A percentile compares a stretch with the other conserved stretches of the same genome.
Conservation (phyloP, 352 stramenopile genomes). For the Globisporangium middletonii region DNA sequence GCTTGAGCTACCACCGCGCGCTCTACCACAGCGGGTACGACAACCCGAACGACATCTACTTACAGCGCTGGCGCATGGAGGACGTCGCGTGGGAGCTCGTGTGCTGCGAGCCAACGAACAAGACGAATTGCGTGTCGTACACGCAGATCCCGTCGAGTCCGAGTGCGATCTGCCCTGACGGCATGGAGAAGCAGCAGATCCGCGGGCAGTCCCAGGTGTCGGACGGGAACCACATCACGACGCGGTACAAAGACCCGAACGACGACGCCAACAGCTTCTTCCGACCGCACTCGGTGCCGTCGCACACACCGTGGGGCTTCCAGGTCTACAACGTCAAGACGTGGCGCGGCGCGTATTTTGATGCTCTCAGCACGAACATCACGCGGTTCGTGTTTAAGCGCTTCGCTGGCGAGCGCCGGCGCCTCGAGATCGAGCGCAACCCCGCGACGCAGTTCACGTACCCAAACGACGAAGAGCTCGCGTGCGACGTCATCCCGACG, state of each 20-base stretch:
- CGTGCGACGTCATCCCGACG: conserved; percentile 29
- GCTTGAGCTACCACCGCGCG: conserved; percentile 94
- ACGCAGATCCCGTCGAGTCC: conserved; percentile 24
- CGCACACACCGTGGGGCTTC: conserved; percentile 69
- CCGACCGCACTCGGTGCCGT: conserved; percentile 77
- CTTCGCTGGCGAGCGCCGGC: conserved; percentile 46
- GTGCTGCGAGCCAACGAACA: conserved; percentile 72
- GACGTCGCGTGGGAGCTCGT: conserved; percentile 90
- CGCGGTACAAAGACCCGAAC: conserved; percentile 91
- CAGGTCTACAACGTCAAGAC: conserved; percentile 87
- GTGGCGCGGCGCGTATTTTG: conserved; percentile 94
- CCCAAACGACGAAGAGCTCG: conserved; percentile 48
- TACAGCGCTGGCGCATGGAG: conserved; percentile 94
- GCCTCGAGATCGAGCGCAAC: conserved; percentile 38
- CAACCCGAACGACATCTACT: conserved; percentile 96
- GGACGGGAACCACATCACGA: conserved; percentile 47
- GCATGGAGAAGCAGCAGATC: conserved; percentile 58
- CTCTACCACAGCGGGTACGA: conserved; percentile 94
- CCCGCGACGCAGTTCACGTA: conserved; percentile 32
- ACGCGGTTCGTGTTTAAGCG: conserved; percentile 73
- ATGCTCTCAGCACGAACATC: conserved; percentile 92
- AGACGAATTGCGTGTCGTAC: conserved; percentile 44
- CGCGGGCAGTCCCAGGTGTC: conserved; percentile 59
- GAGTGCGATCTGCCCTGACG: conserved; percentile 34
- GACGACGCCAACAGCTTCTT: conserved; percentile 89